A percentile compares a stretch with the other conserved stretches of the same genome.
These are phyloP conservation scores for Zygoascus meyerae DNA, from an alignment of 1,139 yeast genomes.

Conservation along the genomic window DNA sequence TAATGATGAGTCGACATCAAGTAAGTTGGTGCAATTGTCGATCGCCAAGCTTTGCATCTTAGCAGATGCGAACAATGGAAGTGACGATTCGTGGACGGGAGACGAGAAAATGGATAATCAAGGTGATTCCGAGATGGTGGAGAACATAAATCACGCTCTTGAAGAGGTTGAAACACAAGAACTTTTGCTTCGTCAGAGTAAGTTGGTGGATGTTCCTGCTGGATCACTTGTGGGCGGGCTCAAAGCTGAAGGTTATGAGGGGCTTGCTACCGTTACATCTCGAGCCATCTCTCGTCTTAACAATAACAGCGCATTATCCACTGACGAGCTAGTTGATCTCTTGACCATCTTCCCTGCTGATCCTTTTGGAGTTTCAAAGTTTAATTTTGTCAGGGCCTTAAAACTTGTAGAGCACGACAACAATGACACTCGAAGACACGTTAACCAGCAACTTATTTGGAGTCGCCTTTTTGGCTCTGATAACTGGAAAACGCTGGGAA, in stretches of 20 bases:
- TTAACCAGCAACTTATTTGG: constrained; percentile 48
- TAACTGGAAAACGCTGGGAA: constrained; percentile 48
- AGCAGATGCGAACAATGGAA: constrained; percentile 23
- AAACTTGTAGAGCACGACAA: constrained; percentile 35
- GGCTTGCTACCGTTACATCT: constrained; percentile 18
- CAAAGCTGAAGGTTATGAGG: background rate
- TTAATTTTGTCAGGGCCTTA: constrained; percentile 41
- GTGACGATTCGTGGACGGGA: background rate
- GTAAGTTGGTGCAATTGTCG: constrained; percentile 56
- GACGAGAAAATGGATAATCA: constrained; percentile 7
- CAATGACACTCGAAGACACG: constrained; percentile 28
- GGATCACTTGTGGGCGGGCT: background rate
- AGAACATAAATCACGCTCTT: constrained; percentile 9
- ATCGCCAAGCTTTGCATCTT: constrained; percentile 57
- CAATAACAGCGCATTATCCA: constrained; percentile 39
- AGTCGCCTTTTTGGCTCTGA: constrained; percentile 56
- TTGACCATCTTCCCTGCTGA: constrained; percentile 45
- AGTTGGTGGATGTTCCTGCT: constrained; percentile 7
- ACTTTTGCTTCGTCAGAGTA: constrained; percentile 6
- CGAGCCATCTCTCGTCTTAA: constrained; percentile 38
- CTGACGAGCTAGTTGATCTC: constrained; percentile 49
- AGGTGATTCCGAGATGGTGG: constrained; percentile 8
- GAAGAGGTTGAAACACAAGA: constrained; percentile 14
- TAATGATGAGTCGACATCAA: constrained; percentile 40
- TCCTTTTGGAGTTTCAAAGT: constrained; percentile 28